Conservation (phyloP, 73 alveolate species). For the Tetrahymena elliotti region DNA sequence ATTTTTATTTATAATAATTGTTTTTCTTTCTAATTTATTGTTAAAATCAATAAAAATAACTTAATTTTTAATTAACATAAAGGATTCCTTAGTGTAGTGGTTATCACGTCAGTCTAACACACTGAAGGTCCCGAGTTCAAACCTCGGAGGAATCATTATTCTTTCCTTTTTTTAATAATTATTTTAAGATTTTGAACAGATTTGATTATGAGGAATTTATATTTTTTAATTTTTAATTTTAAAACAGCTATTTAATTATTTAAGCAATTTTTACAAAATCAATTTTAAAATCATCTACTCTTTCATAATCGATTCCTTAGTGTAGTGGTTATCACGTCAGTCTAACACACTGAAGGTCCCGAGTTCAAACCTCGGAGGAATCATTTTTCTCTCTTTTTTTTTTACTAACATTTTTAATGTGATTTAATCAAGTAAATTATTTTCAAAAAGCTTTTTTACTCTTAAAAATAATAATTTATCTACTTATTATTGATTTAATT, state of each 20-base stretch:
- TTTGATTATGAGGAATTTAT: neutral
- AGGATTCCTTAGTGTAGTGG: neutral
- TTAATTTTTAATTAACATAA: neutral
- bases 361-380: conserved; percentile 3
- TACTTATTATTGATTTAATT: too few species aligned
- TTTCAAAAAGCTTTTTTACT: neutral
- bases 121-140: neutral
- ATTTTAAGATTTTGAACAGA: too few species aligned
- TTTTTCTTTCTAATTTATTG: neutral
- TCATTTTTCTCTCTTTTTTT: neutral
- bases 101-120: neutral
- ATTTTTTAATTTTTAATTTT: too few species aligned
- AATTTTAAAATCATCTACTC: neutral
- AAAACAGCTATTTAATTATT: neutral
- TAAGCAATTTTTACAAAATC: neutral
- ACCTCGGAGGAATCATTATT: neutral
- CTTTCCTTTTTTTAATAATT: neutral
- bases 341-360: conserved; percentile 3
- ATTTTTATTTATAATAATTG: too few species aligned
- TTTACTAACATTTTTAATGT: neutral
- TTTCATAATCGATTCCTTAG: neutral
- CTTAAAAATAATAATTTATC: neutral
- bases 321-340: conserved; percentile 2
- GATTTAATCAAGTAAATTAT: neutral
- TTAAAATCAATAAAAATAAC: neutral